Evolutionary conservation across 2,329 filamentous ascomycete species (phyloP), one percentile per base, ranked within the genome.

Genomic region (Talaromyces sp.): DNA sequence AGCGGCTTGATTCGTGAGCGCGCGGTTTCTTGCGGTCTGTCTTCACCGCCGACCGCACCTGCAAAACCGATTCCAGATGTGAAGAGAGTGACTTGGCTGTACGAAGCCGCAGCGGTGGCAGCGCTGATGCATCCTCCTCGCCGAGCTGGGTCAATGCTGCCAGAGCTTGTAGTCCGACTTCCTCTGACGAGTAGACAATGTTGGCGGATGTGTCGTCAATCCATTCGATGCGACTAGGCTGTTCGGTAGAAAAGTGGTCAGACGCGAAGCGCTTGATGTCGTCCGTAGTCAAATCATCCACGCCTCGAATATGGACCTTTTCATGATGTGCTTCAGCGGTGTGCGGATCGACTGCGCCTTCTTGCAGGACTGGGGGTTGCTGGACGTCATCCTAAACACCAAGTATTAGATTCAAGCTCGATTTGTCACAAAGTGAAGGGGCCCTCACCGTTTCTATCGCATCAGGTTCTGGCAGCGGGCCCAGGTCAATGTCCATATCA

Each of bases 131-230:
- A 58, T 74, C 73, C 62, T 75, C 73, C 56, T 74, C 73, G 41
- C 72, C 73, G 19, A 70, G 66, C 60, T 77, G 71, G 4, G 75
- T 76, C 54, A 89, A 77, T 4, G 79, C 77, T 32, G 72, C 68
- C 26, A 89, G 76, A 21, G 85, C 86, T 56, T 80, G 73, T 5
- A 79, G 68, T 1, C 86, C 86, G 13, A 81, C 75, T 51, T 82
- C 78, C 13, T 79, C 70, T 38, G 78, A 81, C 60, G 80, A 79
- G 77, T 95, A 98, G 57, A 96, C 76, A 58, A 97, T 80, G 71
- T 98, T 98, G 64, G 91, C 91, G 0, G 91, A 93, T 7, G 86
- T 87, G 74, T 99, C 95, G 73, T 98, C 91, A 66, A 99, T 91
- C 95, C 95, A 99, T 77, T 98, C 92, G 64, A 97, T 81, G 63